These are phyloP conservation scores for Pilatotrama ljubarskyi DNA, from an alignment of 768 basidiomycete genomes.

Conservation along the genomic window DNA sequence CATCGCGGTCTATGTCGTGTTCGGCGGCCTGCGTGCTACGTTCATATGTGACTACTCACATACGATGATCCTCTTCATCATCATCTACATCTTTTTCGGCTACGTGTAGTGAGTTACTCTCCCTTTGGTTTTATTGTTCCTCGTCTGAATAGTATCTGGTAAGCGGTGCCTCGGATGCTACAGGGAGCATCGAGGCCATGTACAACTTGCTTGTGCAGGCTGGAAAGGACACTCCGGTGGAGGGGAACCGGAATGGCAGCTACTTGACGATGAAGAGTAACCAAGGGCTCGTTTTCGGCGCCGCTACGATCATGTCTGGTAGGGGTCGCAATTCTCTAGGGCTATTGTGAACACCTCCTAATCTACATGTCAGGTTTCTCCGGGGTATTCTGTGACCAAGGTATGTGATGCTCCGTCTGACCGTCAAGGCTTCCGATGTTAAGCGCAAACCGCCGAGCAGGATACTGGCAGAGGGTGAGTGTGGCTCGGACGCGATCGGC, in stretches of 20 bases:
- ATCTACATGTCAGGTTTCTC: slow-evolving; percentile 46
- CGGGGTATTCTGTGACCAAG: slow-evolving; percentile 53
- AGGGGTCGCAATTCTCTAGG: slow-evolving; percentile 5
- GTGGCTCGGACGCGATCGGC: slow-evolving; percentile 3
- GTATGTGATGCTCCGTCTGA: slow-evolving; percentile 30
- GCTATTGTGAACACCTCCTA: slow-evolving; percentile 33
- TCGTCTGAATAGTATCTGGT: no score
- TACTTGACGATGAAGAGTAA: slow-evolving; percentile 59
- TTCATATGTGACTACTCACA: slow-evolving; percentile 34
- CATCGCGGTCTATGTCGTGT: slow-evolving; percentile 33
- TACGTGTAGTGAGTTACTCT: slow-evolving; percentile 29
- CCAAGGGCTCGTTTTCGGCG: slow-evolving; percentile 31
- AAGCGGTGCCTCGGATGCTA: slow-evolving; percentile 27
- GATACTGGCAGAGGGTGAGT: slow-evolving; percentile 54
- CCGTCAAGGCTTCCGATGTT: no score
- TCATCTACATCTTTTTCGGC: slow-evolving; percentile 31
- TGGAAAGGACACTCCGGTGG: slow-evolving; percentile 44
- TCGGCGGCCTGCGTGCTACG: slow-evolving; percentile 32
- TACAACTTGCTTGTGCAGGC: slow-evolving; percentile 52
- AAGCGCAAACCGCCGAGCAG: slow-evolving; percentile 23
- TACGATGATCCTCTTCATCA: slow-evolving; percentile 31
- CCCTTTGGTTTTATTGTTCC: no score
- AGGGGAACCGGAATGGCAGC: slow-evolving; percentile 50
- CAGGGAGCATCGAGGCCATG: slow-evolving; percentile 42
- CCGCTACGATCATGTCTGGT: slow-evolving; percentile 28